phyloP scores from a whole-genome alignment of 1,139 yeast species.

The Diutina siamensis region DNA sequence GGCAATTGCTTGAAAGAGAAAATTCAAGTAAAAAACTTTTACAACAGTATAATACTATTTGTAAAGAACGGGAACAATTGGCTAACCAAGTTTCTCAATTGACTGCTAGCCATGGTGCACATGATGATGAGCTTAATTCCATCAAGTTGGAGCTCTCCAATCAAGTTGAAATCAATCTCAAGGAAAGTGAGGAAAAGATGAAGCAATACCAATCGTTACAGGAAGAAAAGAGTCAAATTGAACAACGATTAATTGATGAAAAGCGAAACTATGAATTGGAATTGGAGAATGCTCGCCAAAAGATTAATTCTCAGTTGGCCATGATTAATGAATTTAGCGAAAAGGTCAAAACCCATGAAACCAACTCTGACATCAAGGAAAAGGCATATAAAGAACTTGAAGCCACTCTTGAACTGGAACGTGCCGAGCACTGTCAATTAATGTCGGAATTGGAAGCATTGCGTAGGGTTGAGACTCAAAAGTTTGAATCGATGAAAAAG shows the following conservation, averaged over 20 bases:
- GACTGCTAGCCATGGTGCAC: neutral
- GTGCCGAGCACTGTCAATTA: neutral
- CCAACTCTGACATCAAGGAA: neutral
- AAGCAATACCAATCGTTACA: neutral
- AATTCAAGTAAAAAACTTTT: neutral
- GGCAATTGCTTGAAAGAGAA: constrained; percentile 1
- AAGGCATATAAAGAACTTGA: neutral
- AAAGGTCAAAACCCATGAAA: neutral
- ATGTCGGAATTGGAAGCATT: neutral
- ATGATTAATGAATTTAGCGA: neutral
- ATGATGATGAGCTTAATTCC: neutral
- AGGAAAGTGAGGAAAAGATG: neutral
- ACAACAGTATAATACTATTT: neutral
- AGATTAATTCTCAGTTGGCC: neutral
- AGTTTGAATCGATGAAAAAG: neutral
- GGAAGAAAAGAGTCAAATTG: neutral
- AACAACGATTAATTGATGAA: neutral
- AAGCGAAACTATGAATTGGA: neutral
- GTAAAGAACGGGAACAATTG: neutral
- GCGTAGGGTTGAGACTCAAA: neutral
- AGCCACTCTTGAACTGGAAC: neutral
- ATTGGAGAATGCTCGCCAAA: neutral
- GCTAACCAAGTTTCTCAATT: neutral
- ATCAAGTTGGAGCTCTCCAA: neutral
- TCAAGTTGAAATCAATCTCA: neutral